Evolutionary conservation across 2,329 filamentous ascomycete genomes (phyloP), one percentile per base, ranked within the genome.

Genomic region (Aspergillus sp.): DNA sequence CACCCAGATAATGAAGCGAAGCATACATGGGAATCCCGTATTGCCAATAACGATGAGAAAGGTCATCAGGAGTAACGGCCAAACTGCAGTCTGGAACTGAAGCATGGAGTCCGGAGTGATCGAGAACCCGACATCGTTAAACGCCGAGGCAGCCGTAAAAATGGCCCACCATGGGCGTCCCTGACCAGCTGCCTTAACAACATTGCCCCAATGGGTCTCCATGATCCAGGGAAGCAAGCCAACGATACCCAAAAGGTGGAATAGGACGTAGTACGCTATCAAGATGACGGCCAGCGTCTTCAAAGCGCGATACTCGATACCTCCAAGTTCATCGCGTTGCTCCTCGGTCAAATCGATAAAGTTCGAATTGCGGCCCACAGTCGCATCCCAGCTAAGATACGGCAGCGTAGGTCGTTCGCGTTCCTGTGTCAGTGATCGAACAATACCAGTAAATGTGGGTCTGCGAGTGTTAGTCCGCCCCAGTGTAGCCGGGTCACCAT

Each of bases 31-130:
- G 69, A 98, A 98, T 0, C 91, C 95, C 0, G 94, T 98, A 72
- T 98, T 98, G 59, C 94, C 94, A 63, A 97, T 92, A 64, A 98
- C 88, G 72, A 98, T 95, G 47, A 98, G 84, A 69, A 96, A 96
- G 7, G 88, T 87, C 78, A 93, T 87, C 48, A 95, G 74, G 23
- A 97, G 81, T 50, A 98, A 81, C 0, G 90, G 88, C 69, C 92
- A 90, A 7, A 90, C 82, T 0, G 92, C 91, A 8, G 81, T 85
- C 68, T 92, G 88, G 76, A 98, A 98, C 0, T 92, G 94, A 47
- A 88, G 85, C 93, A 99, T 97, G 68, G 93, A 97, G 78, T 98
- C 91, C 0, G 93, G 90, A 0, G 93, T 98, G 66, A 99, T 81
- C 1, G 93, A 94, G 69, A 93, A 94, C 11, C 95, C 95, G n/a